Evolutionary conservation across 352 stramenopile genomes (phyloP), one percentile per base, ranked within the genome.

Genomic region (Discostella stelligera): DNA sequence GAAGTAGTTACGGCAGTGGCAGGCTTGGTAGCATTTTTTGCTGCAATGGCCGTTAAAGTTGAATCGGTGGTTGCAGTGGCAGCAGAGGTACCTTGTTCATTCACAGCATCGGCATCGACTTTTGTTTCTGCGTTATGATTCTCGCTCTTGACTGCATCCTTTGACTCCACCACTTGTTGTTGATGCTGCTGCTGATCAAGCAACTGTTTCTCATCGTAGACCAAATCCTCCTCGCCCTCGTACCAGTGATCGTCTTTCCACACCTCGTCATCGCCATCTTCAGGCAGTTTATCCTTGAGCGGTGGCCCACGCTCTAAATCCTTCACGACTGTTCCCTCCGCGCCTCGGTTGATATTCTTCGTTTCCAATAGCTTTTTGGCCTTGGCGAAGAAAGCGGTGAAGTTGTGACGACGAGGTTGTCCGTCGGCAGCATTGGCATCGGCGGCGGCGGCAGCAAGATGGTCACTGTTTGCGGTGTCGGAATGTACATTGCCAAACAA

Each of bases 231-330:
- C 2, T 66, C 63, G 50, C 25, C 63, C 39, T 61, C 50, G 11
- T 55, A 71, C 63, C 63, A 71, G 3, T 27, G 23, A 49, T 52
- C 62, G 32, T 49, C 62, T 37, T 49, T 48, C 25, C 25, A 27
- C 0, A 49, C 13, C 7, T 54, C 11, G 11, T 71, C 63, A 18
- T 71, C 63, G 30, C 37, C 52, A 55, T 71, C 63, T 54, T 71
- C 63, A 41, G 49, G 49, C 18, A 71, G 11, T 55, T 53, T 27
- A 11, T 52, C 49, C 48, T 50, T 69, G 25, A 78, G 49, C 4
- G 70, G 70, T 63, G 48, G 56, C 20, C 70, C 70, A 16, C 70
- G 70, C 49, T 67, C 55, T 53, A 78, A 62, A 63, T 71, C 62
- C 37, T 71, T 78, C 0, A 64, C 54, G 9, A 78, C 37, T 0